Conservation (phyloP, 441 rosid genomes). For the Eruca vesicaria region DNA sequence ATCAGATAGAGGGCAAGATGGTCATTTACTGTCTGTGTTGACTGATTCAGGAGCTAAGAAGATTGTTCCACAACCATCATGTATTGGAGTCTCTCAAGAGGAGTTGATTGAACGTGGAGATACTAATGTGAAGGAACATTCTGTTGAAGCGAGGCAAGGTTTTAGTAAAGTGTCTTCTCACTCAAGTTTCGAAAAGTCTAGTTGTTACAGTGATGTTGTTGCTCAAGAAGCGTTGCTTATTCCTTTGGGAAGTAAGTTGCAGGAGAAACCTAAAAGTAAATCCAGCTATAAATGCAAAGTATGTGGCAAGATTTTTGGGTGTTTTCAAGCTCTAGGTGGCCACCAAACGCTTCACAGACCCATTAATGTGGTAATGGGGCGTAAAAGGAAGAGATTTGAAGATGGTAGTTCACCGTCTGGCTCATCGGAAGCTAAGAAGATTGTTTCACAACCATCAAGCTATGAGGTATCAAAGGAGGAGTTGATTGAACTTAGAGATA, state of each 20-base stretch:
- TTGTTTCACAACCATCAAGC: not conserved
- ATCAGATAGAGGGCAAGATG: not conserved
- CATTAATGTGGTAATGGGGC: not conserved
- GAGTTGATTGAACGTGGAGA: not conserved
- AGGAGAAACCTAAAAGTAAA: not conserved
- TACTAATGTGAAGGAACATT: not conserved
- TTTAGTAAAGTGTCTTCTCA: slow-evolving; percentile 2
- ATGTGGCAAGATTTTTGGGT: slow-evolving; percentile 47
- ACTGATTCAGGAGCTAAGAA: slow-evolving; percentile 6
- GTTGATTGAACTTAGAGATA: not conserved
- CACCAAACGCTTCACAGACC: slow-evolving; percentile 49
- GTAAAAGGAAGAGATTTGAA: not conserved
- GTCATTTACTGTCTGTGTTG: not conserved
- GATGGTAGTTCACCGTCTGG: not conserved
- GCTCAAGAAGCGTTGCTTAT: not conserved
- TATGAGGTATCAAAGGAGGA: not conserved
- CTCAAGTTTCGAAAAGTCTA: not conserved
- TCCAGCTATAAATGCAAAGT: slow-evolving; percentile 36
- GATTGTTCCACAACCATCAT: slow-evolving; percentile 1
- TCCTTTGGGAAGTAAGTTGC: not conserved
- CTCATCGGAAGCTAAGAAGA: not conserved
- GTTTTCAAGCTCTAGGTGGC: slow-evolving; percentile 55
- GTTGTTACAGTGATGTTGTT: slow-evolving; percentile 1
- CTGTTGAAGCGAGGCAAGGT: not conserved
- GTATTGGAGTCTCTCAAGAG: not conserved